These are phyloP conservation scores for Quercus berberidifolia DNA, from an alignment of 306 rosid genomes.

Conservation along the genomic window DNA sequence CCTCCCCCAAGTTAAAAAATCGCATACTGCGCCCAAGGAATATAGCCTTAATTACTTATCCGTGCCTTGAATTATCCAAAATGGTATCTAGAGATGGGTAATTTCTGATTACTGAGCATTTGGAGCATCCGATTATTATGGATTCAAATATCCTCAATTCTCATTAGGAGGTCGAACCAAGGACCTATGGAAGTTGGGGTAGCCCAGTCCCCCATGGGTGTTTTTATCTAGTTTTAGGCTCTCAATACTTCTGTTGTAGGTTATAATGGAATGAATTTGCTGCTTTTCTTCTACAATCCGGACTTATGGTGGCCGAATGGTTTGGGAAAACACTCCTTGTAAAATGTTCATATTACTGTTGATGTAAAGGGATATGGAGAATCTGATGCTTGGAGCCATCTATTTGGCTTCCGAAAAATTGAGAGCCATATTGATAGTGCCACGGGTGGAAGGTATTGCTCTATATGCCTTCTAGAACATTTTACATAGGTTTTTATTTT, in stretches of 20 bases:
- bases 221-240: constrained; percentile 11
- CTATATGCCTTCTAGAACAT: neutral
- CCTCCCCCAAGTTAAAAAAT: neutral
- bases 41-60: neutral
- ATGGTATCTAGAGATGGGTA: neutral
- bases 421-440: constrained; percentile 71
- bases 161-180: too few relatives aligned
- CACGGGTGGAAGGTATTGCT: constrained; percentile 77
- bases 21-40: neutral
- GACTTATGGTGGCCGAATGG: constrained; percentile 98
- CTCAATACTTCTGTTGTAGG: constrained; percentile 6
- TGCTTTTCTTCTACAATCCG: constrained; percentile 84
- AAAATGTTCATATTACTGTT: constrained; percentile 54
- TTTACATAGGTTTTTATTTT: neutral
- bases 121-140: constrained; percentile 20
- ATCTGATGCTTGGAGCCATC: constrained; percentile 80
- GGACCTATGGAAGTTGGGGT: too few relatives aligned
- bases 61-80: neutral
- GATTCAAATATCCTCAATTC: neutral
- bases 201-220: neutral
- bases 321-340: constrained; percentile 86
- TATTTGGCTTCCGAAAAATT: constrained; percentile 84
- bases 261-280: constrained; percentile 36
- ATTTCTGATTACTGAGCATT: constrained; percentile 14
- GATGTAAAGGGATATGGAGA: constrained; percentile 79